These are phyloP conservation scores for Talaromyces borbonicus DNA, from an alignment of 495 filamentous ascomycete species.

Conservation along the genomic window DNA sequence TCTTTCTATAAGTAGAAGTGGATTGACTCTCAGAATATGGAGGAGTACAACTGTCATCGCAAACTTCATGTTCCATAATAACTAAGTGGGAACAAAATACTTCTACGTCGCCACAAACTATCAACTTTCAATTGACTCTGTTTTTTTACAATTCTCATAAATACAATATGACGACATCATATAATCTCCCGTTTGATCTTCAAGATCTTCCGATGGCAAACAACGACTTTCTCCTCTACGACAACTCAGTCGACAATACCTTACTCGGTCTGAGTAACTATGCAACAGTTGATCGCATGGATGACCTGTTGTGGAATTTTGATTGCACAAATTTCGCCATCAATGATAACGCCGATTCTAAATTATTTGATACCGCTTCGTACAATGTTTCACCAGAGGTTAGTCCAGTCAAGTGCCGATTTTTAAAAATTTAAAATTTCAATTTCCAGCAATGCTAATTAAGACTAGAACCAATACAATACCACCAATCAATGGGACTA, in stretches of 20 bases:
- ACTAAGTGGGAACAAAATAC: neutral
- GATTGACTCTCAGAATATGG: neutral
- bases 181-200: neutral
- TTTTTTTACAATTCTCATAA: neutral
- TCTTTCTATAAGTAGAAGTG: neutral
- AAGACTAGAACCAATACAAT: neutral
- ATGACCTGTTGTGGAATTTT: conserved; percentile 1
- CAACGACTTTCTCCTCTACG: conserved; percentile 4
- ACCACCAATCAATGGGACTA: neutral
- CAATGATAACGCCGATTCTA: neutral
- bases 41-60: neutral
- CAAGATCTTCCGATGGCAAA: neutral
- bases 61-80: neutral
- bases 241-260: neutral
- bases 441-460: neutral
- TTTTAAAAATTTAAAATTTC: neutral
- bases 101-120: neutral
- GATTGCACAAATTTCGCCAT: conserved; percentile 1
- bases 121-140: neutral
- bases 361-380: neutral
- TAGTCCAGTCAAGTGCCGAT: neutral
- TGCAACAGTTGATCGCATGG: neutral
- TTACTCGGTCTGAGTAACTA: neutral
- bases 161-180: neutral
- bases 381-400: neutral